These are phyloP conservation scores for Xerocomus spinulosus DNA, from an alignment of 768 basidiomycete genomes.

Conservation along the genomic window DNA sequence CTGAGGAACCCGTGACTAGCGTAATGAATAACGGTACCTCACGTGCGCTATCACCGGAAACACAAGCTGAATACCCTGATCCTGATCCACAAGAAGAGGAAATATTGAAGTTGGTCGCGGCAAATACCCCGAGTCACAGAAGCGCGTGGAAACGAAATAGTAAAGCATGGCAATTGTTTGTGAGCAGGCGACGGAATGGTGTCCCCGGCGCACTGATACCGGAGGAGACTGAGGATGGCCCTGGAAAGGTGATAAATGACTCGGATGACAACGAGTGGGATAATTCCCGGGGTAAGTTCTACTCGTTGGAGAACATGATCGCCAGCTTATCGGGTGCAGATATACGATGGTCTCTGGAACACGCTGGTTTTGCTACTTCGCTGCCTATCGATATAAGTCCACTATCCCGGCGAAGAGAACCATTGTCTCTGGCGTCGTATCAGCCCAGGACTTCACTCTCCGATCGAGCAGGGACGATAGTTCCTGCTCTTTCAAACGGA, in stretches of 20 bases:
- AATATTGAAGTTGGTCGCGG: conserved; percentile 61
- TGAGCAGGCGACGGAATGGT: conserved; percentile 32
- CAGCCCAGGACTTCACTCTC: conserved; percentile 46
- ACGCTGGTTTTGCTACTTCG: conserved; percentile 46
- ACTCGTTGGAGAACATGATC: not conserved
- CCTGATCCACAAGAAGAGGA: conserved; percentile 46
- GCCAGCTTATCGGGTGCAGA: conserved; percentile 17
- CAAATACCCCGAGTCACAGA: conserved; percentile 64
- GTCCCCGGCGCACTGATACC: conserved; percentile 31
- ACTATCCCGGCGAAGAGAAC: conserved; percentile 32
- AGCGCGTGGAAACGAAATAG: conserved; percentile 64
- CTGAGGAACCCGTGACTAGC: not conserved
- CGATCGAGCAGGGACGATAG: conserved; percentile 33
- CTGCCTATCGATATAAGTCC: conserved; percentile 58
- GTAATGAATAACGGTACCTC: not conserved
- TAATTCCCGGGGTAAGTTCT: conserved; percentile 22
- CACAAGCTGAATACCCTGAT: conserved; percentile 19
- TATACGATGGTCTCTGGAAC: conserved; percentile 25
- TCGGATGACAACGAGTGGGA: conserved; percentile 25
- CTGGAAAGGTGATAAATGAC: conserved; percentile 10
- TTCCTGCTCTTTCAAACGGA: conserved; percentile 22
- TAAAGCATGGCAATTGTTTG: conserved; percentile 60
- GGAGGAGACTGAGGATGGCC: conserved; percentile 34
- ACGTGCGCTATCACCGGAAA: conserved; percentile 2
- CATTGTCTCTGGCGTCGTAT: conserved; percentile 54